Percentiles rank a stretch among this genome's conserved stretches.
phyloP scores from a whole-genome alignment of 306 rosid species.

The Cicer cuneatum region DNA sequence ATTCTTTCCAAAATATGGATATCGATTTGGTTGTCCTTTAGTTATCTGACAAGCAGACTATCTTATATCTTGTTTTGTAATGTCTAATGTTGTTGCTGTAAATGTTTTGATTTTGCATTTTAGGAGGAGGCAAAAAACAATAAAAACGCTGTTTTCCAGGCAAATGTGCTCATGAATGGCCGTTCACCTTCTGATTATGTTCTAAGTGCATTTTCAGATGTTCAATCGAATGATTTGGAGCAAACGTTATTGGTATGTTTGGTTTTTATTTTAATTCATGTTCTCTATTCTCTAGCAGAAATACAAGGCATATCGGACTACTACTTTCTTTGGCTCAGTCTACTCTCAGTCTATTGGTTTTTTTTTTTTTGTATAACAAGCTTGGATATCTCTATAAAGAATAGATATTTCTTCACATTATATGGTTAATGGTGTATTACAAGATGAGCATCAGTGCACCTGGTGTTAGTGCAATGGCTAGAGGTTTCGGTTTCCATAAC shows the following conservation, averaged over 20 bases:
- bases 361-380: background rate
- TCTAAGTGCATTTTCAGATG: constrained; percentile 75
- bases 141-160: constrained; percentile 57
- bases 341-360: background rate
- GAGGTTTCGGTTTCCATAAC: constrained; percentile 8
- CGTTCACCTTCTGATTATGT: constrained; percentile 80
- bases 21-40: constrained; percentile 22
- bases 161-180: constrained; percentile 74
- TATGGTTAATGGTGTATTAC: background rate
- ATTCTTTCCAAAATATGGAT: constrained; percentile 20
- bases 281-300: constrained; percentile 17
- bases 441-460: constrained; percentile 7
- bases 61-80: constrained; percentile 4
- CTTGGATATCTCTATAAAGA: background rate
- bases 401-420: background rate
- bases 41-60: background rate
- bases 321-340: background rate
- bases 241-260: constrained; percentile 82
- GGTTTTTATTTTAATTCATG: constrained; percentile 32
- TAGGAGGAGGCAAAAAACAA: constrained; percentile 71
- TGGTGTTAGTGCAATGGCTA: constrained; percentile 9
- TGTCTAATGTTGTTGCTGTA: constrained; percentile 36
- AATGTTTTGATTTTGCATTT: constrained; percentile 45
- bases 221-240: constrained; percentile 87
- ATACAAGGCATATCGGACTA: constrained; percentile 17